Evolutionary conservation across 2,329 filamentous ascomycete species (phyloP), one percentile per base, ranked within the genome.

Genomic region (Pseudogymnoascus destructans): DNA sequence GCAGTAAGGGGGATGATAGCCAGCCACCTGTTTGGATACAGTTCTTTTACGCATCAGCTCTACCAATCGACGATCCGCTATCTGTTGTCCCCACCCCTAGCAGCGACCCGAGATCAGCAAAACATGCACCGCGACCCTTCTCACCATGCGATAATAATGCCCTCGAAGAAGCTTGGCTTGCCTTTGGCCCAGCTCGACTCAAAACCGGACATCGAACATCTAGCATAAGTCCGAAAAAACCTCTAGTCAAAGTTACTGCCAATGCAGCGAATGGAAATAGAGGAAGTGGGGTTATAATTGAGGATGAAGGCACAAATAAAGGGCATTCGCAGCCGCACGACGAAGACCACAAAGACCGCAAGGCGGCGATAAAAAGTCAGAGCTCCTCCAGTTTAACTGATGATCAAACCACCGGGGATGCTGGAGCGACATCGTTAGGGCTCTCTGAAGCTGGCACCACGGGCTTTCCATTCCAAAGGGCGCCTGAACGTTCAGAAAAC

Each of bases 21-120:
- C 75, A 73, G 57, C 85, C 86, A 13, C 77, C 80, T 0, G 70
- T 86, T 58, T 76, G 78, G 30, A 78, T 85, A 19, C 87, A 89
- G 62, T 95, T 89, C 73, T 95, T 95, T 72, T 95, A 95, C 71
- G 80, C 83, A 11, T 93, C 89, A 9, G 75, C 83, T 10, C 79
- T 92, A 55, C 85, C 89, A 27, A 90, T 95, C 67, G 90, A 95
- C 67, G 90, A 95, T 67, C 89, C 89, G 21, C 77, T 95, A n/a
- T 89, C 86, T 8, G 80, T 85, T 1, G 73, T 76, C 9, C 70
- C 77, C 72, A 67, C 81, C 70, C 69, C 79, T 67, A 70, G 70
- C 21, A 62, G 76, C 69, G 73, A 84, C 56, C 68, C 77, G 11
- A 78, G 74, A 59, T 70, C 77, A 58, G 71, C 76, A 32, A 84